Conservation (phyloP, 306 rosid species). For the Vigna nakashimae region DNA sequence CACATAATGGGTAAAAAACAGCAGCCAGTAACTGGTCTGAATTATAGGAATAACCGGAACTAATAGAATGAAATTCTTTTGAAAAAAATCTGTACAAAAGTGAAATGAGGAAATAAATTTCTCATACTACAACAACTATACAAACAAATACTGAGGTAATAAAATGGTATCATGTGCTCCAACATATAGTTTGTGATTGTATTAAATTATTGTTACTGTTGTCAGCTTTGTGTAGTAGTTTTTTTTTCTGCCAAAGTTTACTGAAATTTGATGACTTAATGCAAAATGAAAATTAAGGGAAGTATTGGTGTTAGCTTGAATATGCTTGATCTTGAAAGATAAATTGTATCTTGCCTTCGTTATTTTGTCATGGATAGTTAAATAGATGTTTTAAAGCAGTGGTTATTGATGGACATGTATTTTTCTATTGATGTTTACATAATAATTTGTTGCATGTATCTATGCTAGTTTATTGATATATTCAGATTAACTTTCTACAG, state of each 20-base stretch:
- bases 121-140: neutral
- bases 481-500: conserved; percentile 54
- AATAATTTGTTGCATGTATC: conserved; percentile 22
- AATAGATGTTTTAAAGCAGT: neutral
- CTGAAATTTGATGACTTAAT: conserved; percentile 20
- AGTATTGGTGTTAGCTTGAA: neutral
- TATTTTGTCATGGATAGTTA: conserved; percentile 23
- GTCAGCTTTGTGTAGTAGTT: neutral
- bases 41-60: neutral
- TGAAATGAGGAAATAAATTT: neutral
- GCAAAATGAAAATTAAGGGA: conserved; percentile 34
- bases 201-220: conserved; percentile 24
- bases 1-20: too few species aligned
- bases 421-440: conserved; percentile 30
- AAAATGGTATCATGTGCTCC: neutral
- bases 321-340: conserved; percentile 27
- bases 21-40: too few species aligned
- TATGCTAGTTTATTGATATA: conserved; percentile 35
- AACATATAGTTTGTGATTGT: neutral
- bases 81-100: neutral
- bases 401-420: conserved; percentile 9
- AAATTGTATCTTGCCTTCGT: conserved; percentile 28
- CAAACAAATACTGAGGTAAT: neutral
- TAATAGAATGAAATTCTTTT: neutral
- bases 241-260: neutral